Base-by-base conservation (phyloP, 2,329 filamentous ascomycete species). In the Plenodomus biglobosus region DNA sequence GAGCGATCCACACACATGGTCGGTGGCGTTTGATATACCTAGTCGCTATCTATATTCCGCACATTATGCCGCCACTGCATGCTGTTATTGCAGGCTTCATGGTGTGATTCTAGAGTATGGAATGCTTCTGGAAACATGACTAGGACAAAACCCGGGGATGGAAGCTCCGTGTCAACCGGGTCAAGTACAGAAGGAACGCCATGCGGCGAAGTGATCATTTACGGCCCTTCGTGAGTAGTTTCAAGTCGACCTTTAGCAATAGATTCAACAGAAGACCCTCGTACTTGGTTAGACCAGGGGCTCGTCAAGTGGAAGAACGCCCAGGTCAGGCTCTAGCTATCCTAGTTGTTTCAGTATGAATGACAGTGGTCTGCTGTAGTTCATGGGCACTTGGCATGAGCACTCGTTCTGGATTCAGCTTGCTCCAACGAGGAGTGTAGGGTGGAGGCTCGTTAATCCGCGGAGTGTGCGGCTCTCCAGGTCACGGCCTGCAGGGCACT, bases 91-190 rank as follows among this genome's bases (percentile, higher is more conserved):
- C 36, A 37, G 38, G 42, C 38, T 22, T 34, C 32, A 11, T 34
- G 21, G 38, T 17, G 8, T 22, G 35, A 41, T 36, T 18, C 48
- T 43, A 42, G 38, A 52, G 37, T 35, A 57, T 44, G 49, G 57
- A 32, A 63, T 42, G 44, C 48, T 64, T 62, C 61, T 64, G 48
- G 58, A 66, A 61, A 41, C 32, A 35, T 32, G 22, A 21, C 16
- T 47, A 37, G 40, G 21, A 18, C 41, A 17, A 16, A 15, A 45
- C 45, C 47, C 51, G 38, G 42, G 38, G 19, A 38, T 38, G 45
- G 13, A 10, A 24, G 22, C 22, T 24, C 22, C 22, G 40, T 27
- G 39, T 16, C 17, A 40, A 22, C 19, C 19, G 24, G 11, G 8
- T 34, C n/a, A n/a, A 32, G 19, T 37, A 30, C 24, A 39, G 18